These are phyloP conservation scores for Alternaria sp. DNA, from an alignment of 2,329 filamentous ascomycete species.

Conservation along the genomic window DNA sequence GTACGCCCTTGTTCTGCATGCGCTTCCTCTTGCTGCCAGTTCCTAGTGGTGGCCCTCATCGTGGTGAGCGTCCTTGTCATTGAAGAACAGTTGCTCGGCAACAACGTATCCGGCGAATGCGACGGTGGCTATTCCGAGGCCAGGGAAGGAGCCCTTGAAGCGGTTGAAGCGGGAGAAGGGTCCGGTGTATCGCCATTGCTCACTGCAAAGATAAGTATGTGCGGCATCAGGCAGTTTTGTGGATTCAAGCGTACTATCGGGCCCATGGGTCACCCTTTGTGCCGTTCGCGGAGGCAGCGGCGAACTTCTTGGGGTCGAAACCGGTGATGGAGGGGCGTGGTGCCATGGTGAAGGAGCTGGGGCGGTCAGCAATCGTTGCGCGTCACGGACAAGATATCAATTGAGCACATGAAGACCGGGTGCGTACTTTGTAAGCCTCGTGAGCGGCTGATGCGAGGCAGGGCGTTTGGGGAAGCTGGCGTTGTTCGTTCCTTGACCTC, in stretches of 20 bases:
- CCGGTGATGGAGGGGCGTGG: constrained; percentile 80
- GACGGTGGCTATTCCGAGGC: constrained; percentile 89
- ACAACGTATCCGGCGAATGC: constrained; percentile 90
- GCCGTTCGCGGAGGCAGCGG: constrained; percentile 69
- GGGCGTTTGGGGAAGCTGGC: constrained; percentile 29
- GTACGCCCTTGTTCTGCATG: constrained; percentile 35
- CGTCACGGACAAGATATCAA: background rate
- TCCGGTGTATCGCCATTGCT: constrained; percentile 93
- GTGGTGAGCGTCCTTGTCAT: constrained; percentile 61
- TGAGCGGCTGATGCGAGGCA: constrained; percentile 24
- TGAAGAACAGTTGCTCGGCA: constrained; percentile 87
- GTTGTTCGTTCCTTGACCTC: constrained; percentile 29
- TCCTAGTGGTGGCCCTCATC: constrained; percentile 13
- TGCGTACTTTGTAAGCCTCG: constrained; percentile 40
- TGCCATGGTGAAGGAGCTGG: constrained; percentile 56
- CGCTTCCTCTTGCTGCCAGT: constrained; percentile 3
- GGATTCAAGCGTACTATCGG: constrained; percentile 60
- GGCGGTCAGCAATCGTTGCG: constrained; percentile 25
- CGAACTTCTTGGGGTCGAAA: constrained; percentile 86
- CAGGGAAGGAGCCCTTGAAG: constrained; percentile 86
- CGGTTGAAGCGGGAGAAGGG: constrained; percentile 88
- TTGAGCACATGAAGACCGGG: constrained; percentile 1
- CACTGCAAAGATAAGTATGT: constrained; percentile 63
- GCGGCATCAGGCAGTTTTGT: background rate
- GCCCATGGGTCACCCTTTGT: constrained; percentile 69